A percentile compares a stretch with the other conserved stretches of the same genome.
phyloP scores from a whole-genome alignment of 345 rosid genomes.

The Boechera stricta region DNA sequence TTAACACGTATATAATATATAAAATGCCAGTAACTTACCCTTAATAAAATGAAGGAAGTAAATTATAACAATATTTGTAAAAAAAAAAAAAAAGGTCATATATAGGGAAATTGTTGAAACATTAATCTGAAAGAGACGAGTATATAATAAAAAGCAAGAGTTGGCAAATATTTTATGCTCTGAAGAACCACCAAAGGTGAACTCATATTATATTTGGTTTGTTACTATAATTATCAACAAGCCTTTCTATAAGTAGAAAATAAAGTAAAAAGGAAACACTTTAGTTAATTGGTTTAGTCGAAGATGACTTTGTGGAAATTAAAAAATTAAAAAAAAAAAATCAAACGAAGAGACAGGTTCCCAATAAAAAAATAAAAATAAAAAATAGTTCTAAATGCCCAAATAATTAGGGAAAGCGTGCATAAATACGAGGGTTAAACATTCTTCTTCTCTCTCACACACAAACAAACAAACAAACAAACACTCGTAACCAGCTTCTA shows the following conservation, averaged over 20 bases:
- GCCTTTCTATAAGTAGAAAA: constrained; percentile 26
- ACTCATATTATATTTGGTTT: constrained; percentile 28
- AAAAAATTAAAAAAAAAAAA: no score
- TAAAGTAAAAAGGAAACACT: constrained; percentile 20
- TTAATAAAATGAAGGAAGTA: not conserved
- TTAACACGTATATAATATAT: no score
- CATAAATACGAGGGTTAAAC: constrained; percentile 39
- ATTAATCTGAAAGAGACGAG: not conserved
- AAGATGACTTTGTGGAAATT: constrained; percentile 14
- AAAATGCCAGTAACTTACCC: not conserved
- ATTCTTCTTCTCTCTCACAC: constrained; percentile 39
- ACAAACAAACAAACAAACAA: not conserved
- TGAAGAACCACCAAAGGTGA: constrained; percentile 10
- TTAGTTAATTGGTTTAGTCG: constrained; percentile 20
- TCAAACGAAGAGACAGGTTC: not conserved
- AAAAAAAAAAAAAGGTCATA: not conserved
- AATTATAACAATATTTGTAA: not conserved
- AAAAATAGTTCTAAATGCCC: not conserved
- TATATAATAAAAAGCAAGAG: constrained; percentile 3
- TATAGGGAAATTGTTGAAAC: not conserved
- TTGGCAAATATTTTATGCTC: constrained; percentile 30
- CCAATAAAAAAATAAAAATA: not conserved
- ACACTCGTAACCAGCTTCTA: constrained; percentile 18
- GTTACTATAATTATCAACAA: constrained; percentile 31
- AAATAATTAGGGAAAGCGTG: constrained; percentile 17